These are phyloP conservation scores for Penicillium capsulatum DNA, from an alignment of 2,329 filamentous ascomycete genomes.

Conservation along the genomic window DNA sequence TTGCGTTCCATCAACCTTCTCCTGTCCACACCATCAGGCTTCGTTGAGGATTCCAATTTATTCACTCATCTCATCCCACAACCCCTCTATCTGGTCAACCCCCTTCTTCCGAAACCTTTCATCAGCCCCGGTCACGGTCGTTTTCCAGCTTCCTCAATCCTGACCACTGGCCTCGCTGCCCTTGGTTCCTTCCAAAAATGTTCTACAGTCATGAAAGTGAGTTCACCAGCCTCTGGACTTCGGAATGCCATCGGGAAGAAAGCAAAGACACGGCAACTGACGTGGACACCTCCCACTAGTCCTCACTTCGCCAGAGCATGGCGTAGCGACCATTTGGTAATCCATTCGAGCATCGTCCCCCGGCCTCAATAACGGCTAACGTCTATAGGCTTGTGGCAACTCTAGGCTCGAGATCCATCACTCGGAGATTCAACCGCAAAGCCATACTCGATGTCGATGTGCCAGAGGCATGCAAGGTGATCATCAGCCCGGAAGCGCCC, in stretches of 20 bases:
- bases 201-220: constrained; percentile 94
- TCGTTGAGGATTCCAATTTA: too few relatives aligned
- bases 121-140: too few relatives aligned
- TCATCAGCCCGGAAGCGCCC: constrained; percentile 76
- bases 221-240: constrained; percentile 28
- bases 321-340: constrained; percentile 91
- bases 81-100: too few relatives aligned
- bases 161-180: too few relatives aligned
- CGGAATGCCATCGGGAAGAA: too few relatives aligned
- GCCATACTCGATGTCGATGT: constrained; percentile 86
- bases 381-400: constrained; percentile 79
- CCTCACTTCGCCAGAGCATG: constrained; percentile 80
- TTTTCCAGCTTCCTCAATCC: background rate
- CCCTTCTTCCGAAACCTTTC: too few relatives aligned
- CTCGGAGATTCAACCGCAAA: constrained; percentile 74
- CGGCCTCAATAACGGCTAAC: constrained; percentile 5
- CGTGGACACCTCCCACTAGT: constrained; percentile 46
- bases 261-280: too few relatives aligned
- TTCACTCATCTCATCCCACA: too few relatives aligned
- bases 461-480: constrained; percentile 80
- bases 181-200: too few relatives aligned
- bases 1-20: too few relatives aligned
- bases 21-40: too few relatives aligned
- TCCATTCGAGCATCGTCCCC: constrained; percentile 17
- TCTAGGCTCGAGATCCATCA: constrained; percentile 65